phyloP scores from a whole-genome alignment of 108 stramenopile species.

The Fistulifera pelliculosa region DNA sequence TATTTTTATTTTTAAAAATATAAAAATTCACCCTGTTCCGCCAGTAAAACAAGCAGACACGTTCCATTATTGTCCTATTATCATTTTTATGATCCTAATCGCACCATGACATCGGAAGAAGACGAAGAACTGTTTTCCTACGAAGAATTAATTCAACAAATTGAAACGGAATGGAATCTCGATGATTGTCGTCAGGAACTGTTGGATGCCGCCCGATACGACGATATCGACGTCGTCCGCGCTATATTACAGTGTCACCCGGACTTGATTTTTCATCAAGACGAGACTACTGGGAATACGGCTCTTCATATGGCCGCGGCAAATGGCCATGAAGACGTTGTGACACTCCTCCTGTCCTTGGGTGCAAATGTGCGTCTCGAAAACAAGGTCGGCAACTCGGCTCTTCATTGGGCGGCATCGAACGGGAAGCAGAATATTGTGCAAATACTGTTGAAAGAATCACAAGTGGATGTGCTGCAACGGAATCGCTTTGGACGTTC shows the following conservation, averaged over 20 bases:
- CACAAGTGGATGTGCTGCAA: slow-evolving; percentile 48
- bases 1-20: no score
- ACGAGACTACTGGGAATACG: slow-evolving; percentile 33
- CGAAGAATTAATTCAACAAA: slow-evolving; percentile 23
- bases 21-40: no score
- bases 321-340: slow-evolving; percentile 53
- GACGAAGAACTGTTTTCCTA: slow-evolving; percentile 14
- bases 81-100: no score
- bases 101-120: no score
- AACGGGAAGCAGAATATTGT: slow-evolving; percentile 53
- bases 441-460: slow-evolving; percentile 37
- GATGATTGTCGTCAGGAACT: slow-evolving; percentile 54
- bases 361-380: slow-evolving; percentile 13
- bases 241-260: slow-evolving; percentile 42
- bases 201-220: slow-evolving; percentile 67
- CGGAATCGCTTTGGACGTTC: slow-evolving; percentile 75
- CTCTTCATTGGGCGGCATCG: slow-evolving; percentile 81
- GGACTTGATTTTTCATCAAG: slow-evolving; percentile 17
- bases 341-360: slow-evolving; percentile 32
- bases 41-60: no score
- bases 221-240: slow-evolving; percentile 56
- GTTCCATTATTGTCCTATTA: no score
- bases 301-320: slow-evolving; percentile 79
- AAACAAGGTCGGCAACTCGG: slow-evolving; percentile 70
- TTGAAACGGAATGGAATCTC: slow-evolving; percentile 15